These are phyloP conservation scores for Ananas comosus DNA, from an alignment of 176 grass and related monocot genomes.

Conservation along the genomic window DNA sequence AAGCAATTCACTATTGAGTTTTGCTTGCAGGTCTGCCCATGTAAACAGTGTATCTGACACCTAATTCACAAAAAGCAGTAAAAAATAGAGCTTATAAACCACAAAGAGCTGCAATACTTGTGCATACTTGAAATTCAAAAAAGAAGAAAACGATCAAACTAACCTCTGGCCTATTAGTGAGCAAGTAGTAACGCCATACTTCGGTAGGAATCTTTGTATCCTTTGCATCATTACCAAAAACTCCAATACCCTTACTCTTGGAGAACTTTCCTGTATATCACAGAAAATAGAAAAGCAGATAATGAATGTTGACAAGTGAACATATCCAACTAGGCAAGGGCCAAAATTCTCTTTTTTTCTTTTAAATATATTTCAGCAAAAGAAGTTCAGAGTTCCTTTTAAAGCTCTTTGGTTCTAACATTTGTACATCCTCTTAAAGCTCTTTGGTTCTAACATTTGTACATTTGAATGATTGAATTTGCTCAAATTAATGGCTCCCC, in stretches of 20 bases:
- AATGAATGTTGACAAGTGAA: constrained; percentile 4
- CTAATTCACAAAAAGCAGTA: constrained; percentile 32
- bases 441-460: too few relatives aligned
- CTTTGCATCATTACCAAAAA: constrained; percentile 94
- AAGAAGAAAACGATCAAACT: constrained; percentile 21
- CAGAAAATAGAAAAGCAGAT: constrained; percentile 7
- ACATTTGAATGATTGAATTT: too few relatives aligned
- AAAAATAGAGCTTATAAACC: constrained; percentile 19
- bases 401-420: too few relatives aligned
- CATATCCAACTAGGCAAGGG: not conserved
- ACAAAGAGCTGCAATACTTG: not conserved
- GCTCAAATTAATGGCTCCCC: too few relatives aligned
- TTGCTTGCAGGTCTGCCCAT: constrained; percentile 88
- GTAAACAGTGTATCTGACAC: constrained; percentile 92
- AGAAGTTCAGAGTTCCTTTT: too few relatives aligned
- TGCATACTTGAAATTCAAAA: constrained; percentile 12
- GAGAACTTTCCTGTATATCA: constrained; percentile 74
- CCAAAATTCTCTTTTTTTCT: too few relatives aligned
- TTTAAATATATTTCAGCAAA: too few relatives aligned
- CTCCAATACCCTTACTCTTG: constrained; percentile 83
- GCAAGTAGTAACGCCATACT: constrained; percentile 95
- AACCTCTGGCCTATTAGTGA: constrained; percentile 91
- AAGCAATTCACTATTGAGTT: constrained; percentile 71
- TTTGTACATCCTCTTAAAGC: too few relatives aligned
- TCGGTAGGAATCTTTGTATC: constrained; percentile 75